A percentile compares a stretch with the other conserved stretches of the same genome.
phyloP scores from a whole-genome alignment of 148 eudicot species.

The Rhododendron ferrugineum region DNA sequence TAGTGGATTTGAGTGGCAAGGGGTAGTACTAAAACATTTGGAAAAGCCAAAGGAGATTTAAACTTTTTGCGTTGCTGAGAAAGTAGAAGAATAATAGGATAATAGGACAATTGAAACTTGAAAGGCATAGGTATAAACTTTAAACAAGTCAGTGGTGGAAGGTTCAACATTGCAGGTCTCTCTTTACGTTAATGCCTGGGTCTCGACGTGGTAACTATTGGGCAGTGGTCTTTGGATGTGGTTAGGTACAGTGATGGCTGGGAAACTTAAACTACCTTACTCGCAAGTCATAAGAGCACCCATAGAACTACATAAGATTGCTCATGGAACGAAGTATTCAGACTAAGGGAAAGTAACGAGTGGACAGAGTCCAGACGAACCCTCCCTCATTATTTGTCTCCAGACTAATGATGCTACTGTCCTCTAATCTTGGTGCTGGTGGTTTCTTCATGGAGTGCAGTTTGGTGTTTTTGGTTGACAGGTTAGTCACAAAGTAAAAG shows the following conservation, averaged over 20 bases:
- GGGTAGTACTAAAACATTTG: background rate
- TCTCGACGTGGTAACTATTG: background rate
- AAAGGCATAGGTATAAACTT: too few relatives aligned
- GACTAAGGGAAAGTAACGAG: background rate
- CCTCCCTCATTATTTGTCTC: background rate
- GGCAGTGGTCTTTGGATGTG: background rate
- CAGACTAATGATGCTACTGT: background rate
- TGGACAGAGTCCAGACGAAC: background rate
- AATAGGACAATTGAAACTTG: background rate
- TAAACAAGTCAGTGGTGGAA: background rate
- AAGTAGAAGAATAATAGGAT: background rate
- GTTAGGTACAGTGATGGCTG: background rate
- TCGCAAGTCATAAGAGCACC: background rate
- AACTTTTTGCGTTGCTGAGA: background rate
- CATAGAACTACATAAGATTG: background rate
- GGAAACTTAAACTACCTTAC: background rate
- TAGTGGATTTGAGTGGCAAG: background rate
- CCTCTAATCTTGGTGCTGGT: background rate
- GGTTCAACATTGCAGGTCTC: background rate
- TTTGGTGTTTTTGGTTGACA: background rate
- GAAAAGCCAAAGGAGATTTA: background rate
- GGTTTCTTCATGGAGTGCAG: background rate
- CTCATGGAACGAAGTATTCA: background rate
- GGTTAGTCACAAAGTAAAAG: background rate
- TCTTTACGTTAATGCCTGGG: background rate